Evolutionary conservation across 2,329 filamentous ascomycete genomes (phyloP).

Genomic region (Penicillium sp.): DNA sequence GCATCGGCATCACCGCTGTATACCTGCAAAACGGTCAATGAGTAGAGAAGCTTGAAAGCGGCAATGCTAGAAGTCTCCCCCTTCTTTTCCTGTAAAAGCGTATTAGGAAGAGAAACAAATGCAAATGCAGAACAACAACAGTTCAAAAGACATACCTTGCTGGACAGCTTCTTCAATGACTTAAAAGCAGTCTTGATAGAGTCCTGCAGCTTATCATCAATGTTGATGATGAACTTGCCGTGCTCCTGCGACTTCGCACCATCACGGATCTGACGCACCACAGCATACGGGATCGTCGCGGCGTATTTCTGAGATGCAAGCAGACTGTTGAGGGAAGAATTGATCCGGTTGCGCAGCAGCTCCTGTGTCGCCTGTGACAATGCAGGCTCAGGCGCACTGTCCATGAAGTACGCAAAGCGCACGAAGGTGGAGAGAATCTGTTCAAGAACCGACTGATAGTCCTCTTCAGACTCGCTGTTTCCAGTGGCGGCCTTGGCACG

Average conservation of each 20-base stretch:
- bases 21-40: slow-evolving; percentile 80
- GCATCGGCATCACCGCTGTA: slow-evolving; percentile 90
- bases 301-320: slow-evolving; percentile 46
- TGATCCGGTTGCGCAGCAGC: slow-evolving; percentile 57
- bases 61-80: slow-evolving; percentile 50
- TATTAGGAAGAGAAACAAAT: slow-evolving; percentile 15
- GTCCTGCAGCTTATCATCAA: slow-evolving; percentile 48
- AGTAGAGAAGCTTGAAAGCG: slow-evolving; percentile 78
- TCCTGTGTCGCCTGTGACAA: slow-evolving; percentile 52
- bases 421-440: slow-evolving; percentile 50
- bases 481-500: slow-evolving; percentile 41
- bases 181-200: slow-evolving; percentile 48
- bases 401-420: slow-evolving; percentile 54
- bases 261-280: slow-evolving; percentile 46
- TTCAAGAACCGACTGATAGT: slow-evolving; percentile 47
- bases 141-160: slow-evolving; percentile 33
- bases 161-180: slow-evolving; percentile 39
- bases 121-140: too few species aligned
- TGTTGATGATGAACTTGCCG: slow-evolving; percentile 51
- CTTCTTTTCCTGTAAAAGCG: slow-evolving; percentile 53
- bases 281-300: slow-evolving; percentile 40
- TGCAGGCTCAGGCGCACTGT: slow-evolving; percentile 46
- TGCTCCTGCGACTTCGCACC: slow-evolving; percentile 37
- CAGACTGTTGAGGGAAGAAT: slow-evolving; percentile 57
- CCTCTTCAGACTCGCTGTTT: slow-evolving; percentile 30